These are phyloP conservation scores for Sporothrix globosa DNA, from an alignment of 2,329 filamentous ascomycete species.

Conservation along the genomic window DNA sequence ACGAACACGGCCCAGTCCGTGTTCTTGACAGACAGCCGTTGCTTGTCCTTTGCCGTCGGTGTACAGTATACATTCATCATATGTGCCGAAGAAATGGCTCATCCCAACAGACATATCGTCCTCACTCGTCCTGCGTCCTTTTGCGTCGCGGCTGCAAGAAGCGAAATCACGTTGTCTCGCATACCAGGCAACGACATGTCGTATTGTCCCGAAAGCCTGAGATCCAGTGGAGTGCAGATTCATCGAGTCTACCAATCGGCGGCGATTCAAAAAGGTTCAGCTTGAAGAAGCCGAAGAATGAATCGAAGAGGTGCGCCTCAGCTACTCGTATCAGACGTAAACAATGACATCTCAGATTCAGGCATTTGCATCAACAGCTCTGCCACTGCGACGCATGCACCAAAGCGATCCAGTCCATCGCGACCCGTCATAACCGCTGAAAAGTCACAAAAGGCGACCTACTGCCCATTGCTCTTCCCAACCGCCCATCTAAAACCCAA, in stretches of 20 bases:
- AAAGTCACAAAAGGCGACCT: not conserved
- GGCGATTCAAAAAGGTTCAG: not conserved
- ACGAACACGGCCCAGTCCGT: conserved; percentile 1
- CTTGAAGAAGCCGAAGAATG: too few relatives aligned
- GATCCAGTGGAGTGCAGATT: not conserved
- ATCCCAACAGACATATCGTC: conserved; percentile 1
- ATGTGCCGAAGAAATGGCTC: not conserved
- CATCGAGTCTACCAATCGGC: not conserved
- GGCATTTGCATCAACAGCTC: too few relatives aligned
- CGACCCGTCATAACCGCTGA: not conserved
- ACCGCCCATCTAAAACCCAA: not conserved
- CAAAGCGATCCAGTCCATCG: too few relatives aligned
- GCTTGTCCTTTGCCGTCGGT: not conserved
- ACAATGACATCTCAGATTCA: too few relatives aligned
- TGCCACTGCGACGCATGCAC: too few relatives aligned
- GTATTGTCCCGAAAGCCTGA: not conserved
- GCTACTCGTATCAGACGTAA: too few relatives aligned
- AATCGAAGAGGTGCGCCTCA: too few relatives aligned
- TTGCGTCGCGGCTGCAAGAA: conserved; percentile 17
- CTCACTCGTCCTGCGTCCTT: not conserved
- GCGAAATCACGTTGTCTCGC: conserved; percentile 24
- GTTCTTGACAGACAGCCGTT: conserved; percentile 14
- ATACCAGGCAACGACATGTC: not conserved
- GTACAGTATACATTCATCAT: not conserved
- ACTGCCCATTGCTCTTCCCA: not conserved